These are phyloP conservation scores for Mycena rosella DNA, from an alignment of 768 basidiomycete species.

Conservation along the genomic window DNA sequence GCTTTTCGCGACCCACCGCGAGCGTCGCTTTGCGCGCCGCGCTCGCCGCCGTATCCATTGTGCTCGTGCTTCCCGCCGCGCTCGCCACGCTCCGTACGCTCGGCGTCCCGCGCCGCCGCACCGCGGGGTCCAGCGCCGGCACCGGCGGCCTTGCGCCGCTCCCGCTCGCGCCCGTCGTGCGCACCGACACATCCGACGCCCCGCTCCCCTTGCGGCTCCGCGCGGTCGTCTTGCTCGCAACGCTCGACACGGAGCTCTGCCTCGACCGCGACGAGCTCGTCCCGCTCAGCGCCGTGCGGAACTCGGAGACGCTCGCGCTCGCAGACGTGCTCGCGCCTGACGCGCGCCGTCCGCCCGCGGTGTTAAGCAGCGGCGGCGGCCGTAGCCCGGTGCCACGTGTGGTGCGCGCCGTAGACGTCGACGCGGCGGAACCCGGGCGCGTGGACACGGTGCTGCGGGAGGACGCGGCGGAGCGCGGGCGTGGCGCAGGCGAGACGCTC, in stretches of 20 bases:
- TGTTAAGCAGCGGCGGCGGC: constrained; percentile 9
- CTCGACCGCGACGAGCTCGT: constrained; percentile 47
- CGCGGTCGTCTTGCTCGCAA: constrained; percentile 42
- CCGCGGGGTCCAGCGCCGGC: constrained; percentile 47
- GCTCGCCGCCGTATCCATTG: constrained; percentile 45
- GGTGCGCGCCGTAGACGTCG: constrained; percentile 38
- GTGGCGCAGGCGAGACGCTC: constrained; percentile 29
- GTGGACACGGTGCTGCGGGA: constrained; percentile 23
- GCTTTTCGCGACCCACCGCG: constrained; percentile 34
- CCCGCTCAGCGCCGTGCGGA: constrained; percentile 40
- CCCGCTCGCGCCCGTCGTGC: constrained; percentile 29
- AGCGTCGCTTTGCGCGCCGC: constrained; percentile 43
- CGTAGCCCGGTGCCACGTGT: constrained; percentile 27
- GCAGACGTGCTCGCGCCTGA: constrained; percentile 32
- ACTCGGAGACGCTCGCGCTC: constrained; percentile 29
- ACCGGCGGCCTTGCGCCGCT: constrained; percentile 32
- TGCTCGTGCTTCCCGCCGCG: constrained; percentile 35
- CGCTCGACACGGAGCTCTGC: constrained; percentile 50
- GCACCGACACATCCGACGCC: constrained; percentile 35
- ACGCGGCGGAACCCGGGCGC: constrained; percentile 30
- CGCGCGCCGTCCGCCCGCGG: constrained; percentile 14
- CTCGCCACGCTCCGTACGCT: constrained; percentile 40
- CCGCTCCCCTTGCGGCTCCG: constrained; percentile 32
- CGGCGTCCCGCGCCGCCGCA: constrained; percentile 45
- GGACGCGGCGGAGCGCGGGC: constrained; percentile 30